Conservation (phyloP, 768 basidiomycete species). For the Lactarius tabidus region DNA sequence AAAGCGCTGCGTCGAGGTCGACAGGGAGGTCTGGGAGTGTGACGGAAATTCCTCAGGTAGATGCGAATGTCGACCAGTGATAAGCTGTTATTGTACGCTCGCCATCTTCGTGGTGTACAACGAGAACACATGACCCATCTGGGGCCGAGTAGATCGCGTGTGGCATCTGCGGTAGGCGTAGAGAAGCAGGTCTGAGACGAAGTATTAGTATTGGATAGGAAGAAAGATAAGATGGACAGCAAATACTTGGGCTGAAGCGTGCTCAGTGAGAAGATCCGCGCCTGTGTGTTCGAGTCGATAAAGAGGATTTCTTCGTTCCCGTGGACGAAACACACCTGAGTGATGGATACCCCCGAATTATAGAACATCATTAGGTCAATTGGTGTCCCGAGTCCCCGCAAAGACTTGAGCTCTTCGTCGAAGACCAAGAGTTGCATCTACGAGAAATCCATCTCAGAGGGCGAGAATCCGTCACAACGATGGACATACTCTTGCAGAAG, state of each 20-base stretch:
- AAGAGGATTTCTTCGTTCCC: conserved; percentile 53
- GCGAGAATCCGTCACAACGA: neutral
- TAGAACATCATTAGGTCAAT: conserved; percentile 47
- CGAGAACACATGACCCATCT: conserved; percentile 52
- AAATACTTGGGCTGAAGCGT: conserved; percentile 51
- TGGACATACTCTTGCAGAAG: conserved; percentile 38
- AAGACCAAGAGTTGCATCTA: conserved; percentile 41
- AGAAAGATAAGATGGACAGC: too few species aligned
- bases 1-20: conserved; percentile 25
- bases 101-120: conserved; percentile 28
- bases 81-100: conserved; percentile 36
- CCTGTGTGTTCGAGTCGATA: conserved; percentile 42
- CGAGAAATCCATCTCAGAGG: neutral
- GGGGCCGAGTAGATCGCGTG: conserved; percentile 43
- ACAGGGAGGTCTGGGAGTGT: conserved; percentile 30
- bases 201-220: neutral
- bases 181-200: conserved; percentile 40
- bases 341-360: conserved; percentile 29
- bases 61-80: conserved; percentile 57
- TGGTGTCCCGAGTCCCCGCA: conserved; percentile 41
- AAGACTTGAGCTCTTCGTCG: conserved; percentile 41
- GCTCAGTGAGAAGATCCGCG: conserved; percentile 49
- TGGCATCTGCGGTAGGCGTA: conserved; percentile 38
- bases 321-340: conserved; percentile 42
- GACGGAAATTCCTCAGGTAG: conserved; percentile 41